Evolutionary conservation across 1,139 yeast species (phyloP).

Genomic region (Scheffersomyces cryptocercus): DNA sequence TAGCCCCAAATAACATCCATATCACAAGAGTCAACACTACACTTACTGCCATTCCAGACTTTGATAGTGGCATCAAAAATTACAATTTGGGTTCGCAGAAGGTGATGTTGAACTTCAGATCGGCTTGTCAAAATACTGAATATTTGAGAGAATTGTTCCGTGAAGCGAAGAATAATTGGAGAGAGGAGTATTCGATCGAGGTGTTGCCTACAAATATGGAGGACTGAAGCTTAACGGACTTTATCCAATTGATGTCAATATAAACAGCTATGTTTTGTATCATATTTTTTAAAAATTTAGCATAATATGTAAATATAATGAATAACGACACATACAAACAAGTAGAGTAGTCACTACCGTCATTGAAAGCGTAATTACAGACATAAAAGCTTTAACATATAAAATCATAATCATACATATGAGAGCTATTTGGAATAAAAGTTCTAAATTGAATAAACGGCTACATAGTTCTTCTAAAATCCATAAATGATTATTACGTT

Average conservation of each 20-base stretch:
- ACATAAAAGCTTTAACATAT: too few relatives aligned
- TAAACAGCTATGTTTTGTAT: neutral
- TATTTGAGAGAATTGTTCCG: constrained; percentile 53
- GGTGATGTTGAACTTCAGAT: constrained; percentile 68
- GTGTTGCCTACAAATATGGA: constrained; percentile 7
- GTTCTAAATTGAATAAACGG: too few relatives aligned
- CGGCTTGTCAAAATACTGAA: constrained; percentile 56
- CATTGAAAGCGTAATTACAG: too few relatives aligned
- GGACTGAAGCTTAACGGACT: constrained; percentile 3
- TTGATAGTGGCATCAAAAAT: constrained; percentile 27
- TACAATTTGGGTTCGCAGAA: constrained; percentile 62
- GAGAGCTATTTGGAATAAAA: too few relatives aligned
- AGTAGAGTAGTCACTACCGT: neutral
- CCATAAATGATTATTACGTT: too few relatives aligned
- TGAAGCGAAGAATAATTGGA: constrained; percentile 57
- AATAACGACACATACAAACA: neutral
- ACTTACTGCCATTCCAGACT: constrained; percentile 24
- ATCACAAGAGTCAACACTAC: constrained; percentile 59
- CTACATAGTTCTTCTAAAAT: too few relatives aligned
- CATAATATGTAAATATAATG: neutral
- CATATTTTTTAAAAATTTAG: neutral
- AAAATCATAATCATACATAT: too few relatives aligned
- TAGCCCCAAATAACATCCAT: constrained; percentile 81
- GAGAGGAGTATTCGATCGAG: constrained; percentile 23
- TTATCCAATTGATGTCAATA: neutral